Evolutionary conservation across 345 rosid species (phyloP).

Genomic region (Populus nigra): DNA sequence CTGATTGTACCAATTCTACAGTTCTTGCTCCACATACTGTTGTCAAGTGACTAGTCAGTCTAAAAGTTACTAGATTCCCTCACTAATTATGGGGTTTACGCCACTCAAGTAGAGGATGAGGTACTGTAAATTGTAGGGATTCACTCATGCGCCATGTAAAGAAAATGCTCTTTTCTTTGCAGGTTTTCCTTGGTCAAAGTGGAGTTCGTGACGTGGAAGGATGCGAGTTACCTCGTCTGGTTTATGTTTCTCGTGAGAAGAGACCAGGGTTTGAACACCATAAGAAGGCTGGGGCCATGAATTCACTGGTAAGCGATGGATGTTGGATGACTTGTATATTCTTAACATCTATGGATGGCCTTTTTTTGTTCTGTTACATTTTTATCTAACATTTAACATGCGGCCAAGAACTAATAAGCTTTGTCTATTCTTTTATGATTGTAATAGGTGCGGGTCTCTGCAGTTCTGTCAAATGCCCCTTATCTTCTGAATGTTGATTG

Average conservation of each 20-base stretch:
- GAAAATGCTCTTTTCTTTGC: constrained; percentile 15
- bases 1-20: not conserved
- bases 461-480: constrained; percentile 92
- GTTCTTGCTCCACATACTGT: not conserved
- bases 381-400: not conserved
- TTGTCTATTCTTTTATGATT: not conserved
- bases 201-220: constrained; percentile 78
- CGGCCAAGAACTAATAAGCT: constrained; percentile 1
- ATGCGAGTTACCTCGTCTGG: constrained; percentile 81
- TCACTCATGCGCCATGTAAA: not conserved
- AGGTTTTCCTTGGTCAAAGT: constrained; percentile 90
- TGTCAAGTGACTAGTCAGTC: not conserved
- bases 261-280: constrained; percentile 99
- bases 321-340: not conserved
- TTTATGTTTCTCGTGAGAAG: constrained; percentile 98
- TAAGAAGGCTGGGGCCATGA: constrained; percentile 99
- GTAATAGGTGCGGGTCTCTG: constrained; percentile 80
- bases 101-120: not conserved
- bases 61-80: not conserved
- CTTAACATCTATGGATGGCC: not conserved
- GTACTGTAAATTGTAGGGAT: not conserved
- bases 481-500: constrained; percentile 88
- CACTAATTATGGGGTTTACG: not conserved
- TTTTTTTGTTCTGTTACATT: not conserved
- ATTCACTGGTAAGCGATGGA: constrained; percentile 57